Percentiles rank a stretch among this genome's conserved stretches.
Evolutionary conservation across 1,139 yeast genomes (phyloP).

Genomic region (Hansenula lynferdii): DNA sequence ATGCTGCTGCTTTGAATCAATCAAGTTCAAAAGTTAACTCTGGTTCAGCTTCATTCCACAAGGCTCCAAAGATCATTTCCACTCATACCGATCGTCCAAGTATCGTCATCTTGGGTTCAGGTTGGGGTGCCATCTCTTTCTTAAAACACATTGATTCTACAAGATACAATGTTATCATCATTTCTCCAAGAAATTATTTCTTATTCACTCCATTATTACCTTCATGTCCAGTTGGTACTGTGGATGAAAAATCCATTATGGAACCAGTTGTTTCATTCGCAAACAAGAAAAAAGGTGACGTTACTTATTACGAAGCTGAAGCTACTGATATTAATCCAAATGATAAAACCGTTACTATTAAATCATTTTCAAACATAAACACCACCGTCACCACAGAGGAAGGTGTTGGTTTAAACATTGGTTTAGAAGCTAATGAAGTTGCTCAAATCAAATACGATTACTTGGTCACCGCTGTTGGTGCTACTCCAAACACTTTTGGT

Average conservation of each 20-base stretch:
- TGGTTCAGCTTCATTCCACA: constrained; percentile 35
- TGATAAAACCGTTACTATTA: constrained; percentile 53
- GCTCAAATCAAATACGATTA: constrained; percentile 55
- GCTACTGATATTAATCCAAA: constrained; percentile 80
- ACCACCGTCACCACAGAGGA: constrained; percentile 26
- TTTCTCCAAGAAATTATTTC: constrained; percentile 93
- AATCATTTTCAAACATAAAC: constrained; percentile 37
- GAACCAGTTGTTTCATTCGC: constrained; percentile 82
- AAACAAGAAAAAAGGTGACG: constrained; percentile 73
- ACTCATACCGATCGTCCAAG: constrained; percentile 28
- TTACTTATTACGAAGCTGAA: constrained; percentile 87
- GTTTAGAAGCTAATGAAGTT: constrained; percentile 28
- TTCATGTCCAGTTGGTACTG: constrained; percentile 91
- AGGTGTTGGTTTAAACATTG: constrained; percentile 19
- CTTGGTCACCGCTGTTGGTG: constrained; percentile 80
- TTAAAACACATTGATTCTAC: constrained; percentile 84
- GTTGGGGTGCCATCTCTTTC: constrained; percentile 90
- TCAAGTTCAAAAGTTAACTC: constrained; percentile 15
- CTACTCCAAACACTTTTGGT: constrained; percentile 78
- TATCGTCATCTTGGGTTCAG: constrained; percentile 80
- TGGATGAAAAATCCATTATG: constrained; percentile 86
- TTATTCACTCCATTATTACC: constrained; percentile 92
- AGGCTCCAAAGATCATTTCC: constrained; percentile 29
- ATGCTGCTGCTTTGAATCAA: constrained; percentile 1
- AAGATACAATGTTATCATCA: constrained; percentile 82